phyloP scores from a whole-genome alignment of 495 filamentous ascomycete genomes.

The Lepraria neglecta region DNA sequence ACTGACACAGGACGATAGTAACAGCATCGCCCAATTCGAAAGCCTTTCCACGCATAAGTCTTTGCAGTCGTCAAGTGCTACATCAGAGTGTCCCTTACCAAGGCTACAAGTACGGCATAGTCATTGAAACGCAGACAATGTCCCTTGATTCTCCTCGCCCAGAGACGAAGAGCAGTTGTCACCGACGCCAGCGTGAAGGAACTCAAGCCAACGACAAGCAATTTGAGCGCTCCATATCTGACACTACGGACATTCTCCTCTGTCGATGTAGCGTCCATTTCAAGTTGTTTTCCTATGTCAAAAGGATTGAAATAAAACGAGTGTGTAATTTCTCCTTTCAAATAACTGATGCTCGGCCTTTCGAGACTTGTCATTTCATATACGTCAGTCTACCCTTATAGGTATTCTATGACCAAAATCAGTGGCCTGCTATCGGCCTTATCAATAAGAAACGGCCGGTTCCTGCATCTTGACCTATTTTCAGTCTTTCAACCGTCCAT shows the following conservation, averaged over 20 bases:
- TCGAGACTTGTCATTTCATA: not conserved
- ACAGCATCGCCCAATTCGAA: not conserved
- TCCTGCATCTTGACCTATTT: not conserved
- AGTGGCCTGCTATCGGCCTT: not conserved
- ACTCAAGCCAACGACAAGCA: not conserved
- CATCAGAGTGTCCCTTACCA: not conserved
- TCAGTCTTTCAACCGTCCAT: not conserved
- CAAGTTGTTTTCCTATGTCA: not conserved
- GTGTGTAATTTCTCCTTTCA: not conserved
- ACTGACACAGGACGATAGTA: slow-evolving; percentile 1
- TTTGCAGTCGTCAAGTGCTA: not conserved
- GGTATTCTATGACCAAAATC: not conserved
- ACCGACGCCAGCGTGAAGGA: not conserved
- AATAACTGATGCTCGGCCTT: too few relatives aligned
- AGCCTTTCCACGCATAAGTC: not conserved
- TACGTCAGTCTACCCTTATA: not conserved
- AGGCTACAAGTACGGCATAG: slow-evolving; percentile 9
- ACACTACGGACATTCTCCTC: not conserved
- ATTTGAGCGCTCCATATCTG: not conserved
- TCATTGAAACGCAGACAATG: slow-evolving; percentile 4
- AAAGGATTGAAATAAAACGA: not conserved
- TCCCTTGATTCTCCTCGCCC: slow-evolving; percentile 10
- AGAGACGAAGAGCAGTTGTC: not conserved
- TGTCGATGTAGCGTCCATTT: not conserved
- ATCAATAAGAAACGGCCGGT: not conserved